These are phyloP conservation scores for Rhinocladiella similis DNA, from an alignment of 2,329 filamentous ascomycete genomes.

Conservation along the genomic window DNA sequence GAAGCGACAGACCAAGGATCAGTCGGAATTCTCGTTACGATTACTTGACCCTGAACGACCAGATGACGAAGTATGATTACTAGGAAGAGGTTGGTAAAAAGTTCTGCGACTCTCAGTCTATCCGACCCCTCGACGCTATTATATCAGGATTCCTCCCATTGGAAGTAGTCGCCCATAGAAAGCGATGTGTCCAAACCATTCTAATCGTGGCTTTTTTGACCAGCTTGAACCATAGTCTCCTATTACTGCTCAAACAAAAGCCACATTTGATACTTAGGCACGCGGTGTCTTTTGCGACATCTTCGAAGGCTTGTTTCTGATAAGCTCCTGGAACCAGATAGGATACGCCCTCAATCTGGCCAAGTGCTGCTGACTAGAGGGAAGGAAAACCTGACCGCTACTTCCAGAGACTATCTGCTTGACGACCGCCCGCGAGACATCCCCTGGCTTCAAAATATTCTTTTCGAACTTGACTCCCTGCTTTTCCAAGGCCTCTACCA, in stretches of 20 bases:
- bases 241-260: no score
- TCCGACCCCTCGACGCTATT: no score
- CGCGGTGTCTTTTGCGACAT: not conserved
- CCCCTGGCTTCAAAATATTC: slow-evolving; percentile 29
- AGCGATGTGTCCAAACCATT: no score
- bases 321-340: slow-evolving; percentile 8
- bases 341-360: slow-evolving; percentile 1
- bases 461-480: slow-evolving; percentile 55
- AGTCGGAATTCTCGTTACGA: slow-evolving; percentile 12
- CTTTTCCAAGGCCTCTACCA: slow-evolving; percentile 51
- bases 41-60: slow-evolving; percentile 12
- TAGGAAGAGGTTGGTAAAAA: not conserved
- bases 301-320: not conserved
- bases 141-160: no score
- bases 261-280: no score
- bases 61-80: slow-evolving; percentile 6
- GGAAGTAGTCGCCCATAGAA: no score
- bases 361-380: not conserved
- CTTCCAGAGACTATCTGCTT: slow-evolving; percentile 40
- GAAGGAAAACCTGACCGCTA: slow-evolving; percentile 15
- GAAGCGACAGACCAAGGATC: not conserved
- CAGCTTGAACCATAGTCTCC: no score
- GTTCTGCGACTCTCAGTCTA: no score
- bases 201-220: no score
- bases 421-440: slow-evolving; percentile 64